Conservation (phyloP, 2,329 filamentous ascomycete species). For the Aspergillus ochraceus region DNA sequence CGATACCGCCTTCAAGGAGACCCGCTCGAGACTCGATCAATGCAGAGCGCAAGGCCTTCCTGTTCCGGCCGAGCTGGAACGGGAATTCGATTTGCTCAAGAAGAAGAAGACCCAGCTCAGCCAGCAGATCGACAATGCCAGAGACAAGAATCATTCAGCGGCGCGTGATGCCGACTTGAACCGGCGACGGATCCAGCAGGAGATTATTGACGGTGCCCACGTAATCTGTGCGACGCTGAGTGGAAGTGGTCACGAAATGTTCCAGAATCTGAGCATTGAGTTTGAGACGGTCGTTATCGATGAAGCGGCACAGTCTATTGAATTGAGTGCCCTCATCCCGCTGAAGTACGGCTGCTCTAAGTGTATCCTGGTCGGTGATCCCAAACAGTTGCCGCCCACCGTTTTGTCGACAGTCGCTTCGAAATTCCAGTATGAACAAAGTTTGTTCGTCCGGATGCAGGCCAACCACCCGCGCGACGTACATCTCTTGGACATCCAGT, state of each 20-base stretch:
- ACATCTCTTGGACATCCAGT: constrained; percentile 94
- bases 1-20: constrained; percentile 65
- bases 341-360: constrained; percentile 97
- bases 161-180: constrained; percentile 84
- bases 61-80: constrained; percentile 57
- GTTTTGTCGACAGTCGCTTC: constrained; percentile 93
- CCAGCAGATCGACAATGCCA: constrained; percentile 79
- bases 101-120: constrained; percentile 75
- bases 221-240: constrained; percentile 94
- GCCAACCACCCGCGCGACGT: constrained; percentile 83
- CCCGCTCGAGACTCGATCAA: constrained; percentile 71
- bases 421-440: constrained; percentile 93
- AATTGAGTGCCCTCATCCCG: constrained; percentile 92
- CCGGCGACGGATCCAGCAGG: constrained; percentile 80
- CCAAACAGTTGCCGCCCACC: constrained; percentile 93
- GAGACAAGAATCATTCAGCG: constrained; percentile 79
- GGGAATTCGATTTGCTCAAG: constrained; percentile 76
- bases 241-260: constrained; percentile 96
- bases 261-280: constrained; percentile 88
- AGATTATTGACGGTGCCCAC: constrained; percentile 86
- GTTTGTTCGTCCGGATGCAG: constrained; percentile 97
- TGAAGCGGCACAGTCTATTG: constrained; percentile 96
- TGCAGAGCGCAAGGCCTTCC: constrained; percentile 55
- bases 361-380: constrained; percentile 95
- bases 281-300: constrained; percentile 99